Base-by-base conservation (phyloP, 129 eudicot genomes). In the Scalesia atractyloides region DNA sequence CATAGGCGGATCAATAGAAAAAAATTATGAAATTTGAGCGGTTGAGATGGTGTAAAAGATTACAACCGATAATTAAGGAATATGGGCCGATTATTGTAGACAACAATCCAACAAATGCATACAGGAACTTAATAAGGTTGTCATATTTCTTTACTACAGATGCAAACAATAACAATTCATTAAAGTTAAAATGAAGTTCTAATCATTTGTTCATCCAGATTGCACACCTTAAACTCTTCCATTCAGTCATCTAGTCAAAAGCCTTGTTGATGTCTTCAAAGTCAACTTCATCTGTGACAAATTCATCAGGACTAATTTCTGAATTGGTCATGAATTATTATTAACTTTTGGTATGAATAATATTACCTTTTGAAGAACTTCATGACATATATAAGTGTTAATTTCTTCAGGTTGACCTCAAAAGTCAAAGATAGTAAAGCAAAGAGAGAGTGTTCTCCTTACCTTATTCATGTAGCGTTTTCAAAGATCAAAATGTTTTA, bases 221-320 rank as follows among this genome's bases (percentile, higher is more conserved):
- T 49, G 89, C 91, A 66, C 96, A 86, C 19, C 96, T 81, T n/a
- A 92, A 80, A 54, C 96, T 80, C 71, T 86, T 81, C 22, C 96
- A 96, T 71, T 76, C 75, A 3, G 64, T 36, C 3, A 92, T 89
- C 60, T 86, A 77, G 47, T 92, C 96, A 37, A 88, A 92, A 51
- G 96, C 97, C 75, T 74, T 72, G 82, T 92, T 89, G 69, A 92
- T 89, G 64, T 92, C 93, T 68, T 84, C 83, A 48, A 92, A 85
- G 4, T 75, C 74, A 70, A 92, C 78, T 83, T 92, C 97, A 58
- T 89, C 94, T 0, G 91, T 92, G 26, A 92, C 96, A 83, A 92
- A 92, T 30, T 89, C 71, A 48, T 89, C 96, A 54, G 89, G 74
- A 39, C 80, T 64, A 5, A 70, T 34, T 34, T 70, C 74, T 70